phyloP scores from a whole-genome alignment of 495 filamentous ascomycete genomes.

The Aspergillus mulundensis region DNA sequence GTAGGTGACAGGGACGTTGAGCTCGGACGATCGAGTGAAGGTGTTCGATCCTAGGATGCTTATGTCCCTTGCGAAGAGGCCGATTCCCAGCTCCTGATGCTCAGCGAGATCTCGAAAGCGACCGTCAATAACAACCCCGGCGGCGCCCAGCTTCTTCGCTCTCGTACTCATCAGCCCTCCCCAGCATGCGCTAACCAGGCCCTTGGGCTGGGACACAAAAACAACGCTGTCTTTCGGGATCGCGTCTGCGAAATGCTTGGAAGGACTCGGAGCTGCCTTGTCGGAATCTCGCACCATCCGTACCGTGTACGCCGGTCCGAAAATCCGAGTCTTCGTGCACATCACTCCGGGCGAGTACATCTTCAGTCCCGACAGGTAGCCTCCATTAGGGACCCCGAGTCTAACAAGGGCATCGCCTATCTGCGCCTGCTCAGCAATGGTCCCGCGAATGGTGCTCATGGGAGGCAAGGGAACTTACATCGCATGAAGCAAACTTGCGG shows the following conservation, averaged over 20 bases:
- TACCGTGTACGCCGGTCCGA: constrained; percentile 57
- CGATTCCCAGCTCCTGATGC: constrained; percentile 49
- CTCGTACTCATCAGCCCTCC: constrained; percentile 57
- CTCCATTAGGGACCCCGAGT: constrained; percentile 48
- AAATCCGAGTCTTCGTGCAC: constrained; percentile 48
- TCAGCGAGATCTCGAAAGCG: constrained; percentile 56
- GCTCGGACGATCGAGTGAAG: constrained; percentile 22
- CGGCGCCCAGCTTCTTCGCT: constrained; percentile 37
- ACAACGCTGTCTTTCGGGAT: constrained; percentile 49
- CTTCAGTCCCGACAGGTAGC: constrained; percentile 53
- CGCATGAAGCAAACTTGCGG: constrained; percentile 21
- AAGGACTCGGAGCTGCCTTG: constrained; percentile 16
- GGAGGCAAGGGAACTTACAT: constrained; percentile 13
- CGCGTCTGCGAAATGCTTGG: constrained; percentile 33
- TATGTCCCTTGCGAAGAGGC: constrained; percentile 49
- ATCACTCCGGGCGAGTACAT: constrained; percentile 54
- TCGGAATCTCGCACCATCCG: constrained; percentile 26
- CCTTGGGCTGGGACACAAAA: constrained; percentile 53
- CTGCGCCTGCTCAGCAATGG: constrained; percentile 6
- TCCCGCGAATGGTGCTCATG: not conserved
- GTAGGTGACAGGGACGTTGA: constrained; percentile 32
- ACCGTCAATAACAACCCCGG: constrained; percentile 53
- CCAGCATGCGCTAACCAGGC: constrained; percentile 52
- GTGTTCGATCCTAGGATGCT: constrained; percentile 30
- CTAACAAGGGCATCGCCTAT: constrained; percentile 36